A percentile compares a stretch with the other conserved stretches of the same genome.
Evolutionary conservation across 371 early-diverging fungal genomes (phyloP).

Genomic region (Cokeromyces recurvatus): DNA sequence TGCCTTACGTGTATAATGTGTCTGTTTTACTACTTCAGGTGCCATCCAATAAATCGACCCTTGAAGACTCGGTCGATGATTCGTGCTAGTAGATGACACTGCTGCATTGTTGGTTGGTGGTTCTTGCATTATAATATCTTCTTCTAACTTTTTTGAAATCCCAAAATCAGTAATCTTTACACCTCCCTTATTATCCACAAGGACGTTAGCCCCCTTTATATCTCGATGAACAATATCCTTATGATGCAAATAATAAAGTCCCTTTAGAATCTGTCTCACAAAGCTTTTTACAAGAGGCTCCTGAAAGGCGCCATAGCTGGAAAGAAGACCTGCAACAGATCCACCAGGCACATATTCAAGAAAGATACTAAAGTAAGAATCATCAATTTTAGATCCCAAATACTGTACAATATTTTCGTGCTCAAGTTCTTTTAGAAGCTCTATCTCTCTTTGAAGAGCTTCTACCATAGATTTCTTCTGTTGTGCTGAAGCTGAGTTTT

Average conservation of each 20-base stretch:
- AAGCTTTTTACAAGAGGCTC: slow-evolving; percentile 80
- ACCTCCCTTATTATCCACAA: slow-evolving; percentile 87
- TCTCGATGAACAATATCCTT: slow-evolving; percentile 97
- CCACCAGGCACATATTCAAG: slow-evolving; percentile 98
- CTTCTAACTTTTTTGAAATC: slow-evolving; percentile 92
- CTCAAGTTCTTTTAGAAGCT: slow-evolving; percentile 80
- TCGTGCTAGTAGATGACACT: slow-evolving; percentile 7
- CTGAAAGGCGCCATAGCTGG: slow-evolving; percentile 84
- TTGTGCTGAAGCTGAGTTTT: slow-evolving; percentile 59
- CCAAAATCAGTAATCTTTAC: slow-evolving; percentile 99
- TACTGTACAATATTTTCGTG: slow-evolving; percentile 96
- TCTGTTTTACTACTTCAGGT: slow-evolving; percentile 88
- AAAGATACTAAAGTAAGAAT: slow-evolving; percentile 86
- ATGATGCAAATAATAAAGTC: slow-evolving; percentile 92
- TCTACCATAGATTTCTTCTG: slow-evolving; percentile 72
- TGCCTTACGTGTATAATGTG: slow-evolving; percentile 75
- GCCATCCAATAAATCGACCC: slow-evolving; percentile 89
- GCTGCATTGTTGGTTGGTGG: slow-evolving; percentile 2
- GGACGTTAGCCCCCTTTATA: slow-evolving; percentile 95
- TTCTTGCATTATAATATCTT: slow-evolving; percentile 26
- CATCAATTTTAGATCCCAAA: slow-evolving; percentile 80
- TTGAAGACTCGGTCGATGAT: slow-evolving; percentile 75
- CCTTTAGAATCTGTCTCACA: slow-evolving; percentile 89
- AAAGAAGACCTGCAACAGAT: slow-evolving; percentile 82
- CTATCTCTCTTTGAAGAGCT: slow-evolving; percentile 87